Evolutionary conservation across 352 stramenopile species (phyloP).

Genomic region (Phytophthora cajani): DNA sequence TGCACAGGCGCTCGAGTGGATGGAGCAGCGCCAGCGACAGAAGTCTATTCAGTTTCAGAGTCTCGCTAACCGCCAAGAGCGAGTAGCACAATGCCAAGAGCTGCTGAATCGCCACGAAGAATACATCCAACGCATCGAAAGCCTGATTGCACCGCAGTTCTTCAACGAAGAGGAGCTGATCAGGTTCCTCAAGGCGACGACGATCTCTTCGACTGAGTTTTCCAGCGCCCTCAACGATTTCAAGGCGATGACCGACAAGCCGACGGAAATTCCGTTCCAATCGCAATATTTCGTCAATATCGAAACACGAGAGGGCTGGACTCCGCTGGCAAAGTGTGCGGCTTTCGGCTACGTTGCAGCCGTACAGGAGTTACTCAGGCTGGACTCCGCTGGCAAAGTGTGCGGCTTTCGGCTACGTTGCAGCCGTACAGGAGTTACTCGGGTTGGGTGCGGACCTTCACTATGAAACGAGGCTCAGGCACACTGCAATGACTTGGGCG

Average conservation of each 20-base stretch:
- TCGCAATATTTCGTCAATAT: slow-evolving; percentile 53
- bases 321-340: slow-evolving; percentile 69
- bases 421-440: slow-evolving; percentile 49
- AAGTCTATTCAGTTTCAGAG: slow-evolving; percentile 47
- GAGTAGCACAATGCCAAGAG: slow-evolving; percentile 43
- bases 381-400: slow-evolving; percentile 81
- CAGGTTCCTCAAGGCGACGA: slow-evolving; percentile 36
- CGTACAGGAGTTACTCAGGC: slow-evolving; percentile 54
- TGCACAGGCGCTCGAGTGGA: slow-evolving; percentile 29
- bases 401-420: slow-evolving; percentile 53
- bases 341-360: slow-evolving; percentile 51
- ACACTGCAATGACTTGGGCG: slow-evolving; percentile 81
- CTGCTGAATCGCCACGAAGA: slow-evolving; percentile 48
- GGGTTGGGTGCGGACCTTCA: slow-evolving; percentile 48
- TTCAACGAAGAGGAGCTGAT: slow-evolving; percentile 52
- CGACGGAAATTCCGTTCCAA: slow-evolving; percentile 14
- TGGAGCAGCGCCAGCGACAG: slow-evolving; percentile 44
- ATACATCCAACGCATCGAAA: slow-evolving; percentile 34
- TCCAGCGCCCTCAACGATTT: slow-evolving; percentile 28
- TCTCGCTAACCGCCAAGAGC: slow-evolving; percentile 40
- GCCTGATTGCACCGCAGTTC: slow-evolving; percentile 43
- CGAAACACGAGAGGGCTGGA: slow-evolving; percentile 75
- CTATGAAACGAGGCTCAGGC: slow-evolving; percentile 61
- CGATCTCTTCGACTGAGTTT: slow-evolving; percentile 35
- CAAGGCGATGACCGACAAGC: slow-evolving; percentile 4